phyloP scores from a whole-genome alignment of 2,329 filamentous ascomycete species.

The Xylariaceae sp. region DNA sequence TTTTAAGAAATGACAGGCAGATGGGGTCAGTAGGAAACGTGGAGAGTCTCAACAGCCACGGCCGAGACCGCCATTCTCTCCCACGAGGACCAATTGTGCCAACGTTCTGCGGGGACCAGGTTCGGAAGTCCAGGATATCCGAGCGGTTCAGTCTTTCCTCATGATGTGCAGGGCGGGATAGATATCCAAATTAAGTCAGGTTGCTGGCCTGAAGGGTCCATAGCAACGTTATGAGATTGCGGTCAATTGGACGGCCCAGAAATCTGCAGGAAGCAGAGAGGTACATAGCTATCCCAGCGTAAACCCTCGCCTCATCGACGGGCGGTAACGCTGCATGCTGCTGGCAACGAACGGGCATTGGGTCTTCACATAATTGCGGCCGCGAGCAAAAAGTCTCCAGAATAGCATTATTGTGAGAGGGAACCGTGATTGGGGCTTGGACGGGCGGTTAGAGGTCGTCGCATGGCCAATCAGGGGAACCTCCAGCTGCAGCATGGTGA shows the following conservation, averaged over 20 bases:
- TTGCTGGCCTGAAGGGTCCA: conserved; percentile 15
- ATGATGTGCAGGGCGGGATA: conserved; percentile 40
- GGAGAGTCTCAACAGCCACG: conserved; percentile 43
- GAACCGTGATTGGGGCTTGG: conserved; percentile 38
- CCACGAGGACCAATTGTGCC: conserved; percentile 33
- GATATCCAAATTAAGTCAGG: conserved; percentile 30
- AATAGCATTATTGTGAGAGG: conserved; percentile 33
- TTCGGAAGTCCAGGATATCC: conserved; percentile 25
- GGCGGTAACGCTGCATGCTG: conserved; percentile 39
- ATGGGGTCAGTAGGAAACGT: conserved; percentile 44
- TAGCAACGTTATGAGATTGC: conserved; percentile 25
- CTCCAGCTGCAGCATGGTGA: conserved; percentile 19
- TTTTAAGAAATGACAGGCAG: conserved; percentile 54
- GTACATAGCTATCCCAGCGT: conserved; percentile 20
- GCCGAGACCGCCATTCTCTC: conserved; percentile 42
- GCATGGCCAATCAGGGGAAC: conserved; percentile 36
- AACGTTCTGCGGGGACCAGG: conserved; percentile 36
- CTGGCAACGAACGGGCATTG: conserved; percentile 34
- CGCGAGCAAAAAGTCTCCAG: conserved; percentile 29
- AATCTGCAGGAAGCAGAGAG: conserved; percentile 14
- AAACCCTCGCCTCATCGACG: too few species aligned
- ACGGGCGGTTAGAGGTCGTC: conserved; percentile 41
- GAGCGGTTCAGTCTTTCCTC: conserved; percentile 36
- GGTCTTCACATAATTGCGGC: conserved; percentile 31
- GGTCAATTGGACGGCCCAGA: conserved; percentile 36